A percentile compares a stretch with the other conserved stretches of the same genome.
These are phyloP conservation scores for Luffa aegyptiaca DNA, from an alignment of 306 rosid genomes.

Conservation along the genomic window DNA sequence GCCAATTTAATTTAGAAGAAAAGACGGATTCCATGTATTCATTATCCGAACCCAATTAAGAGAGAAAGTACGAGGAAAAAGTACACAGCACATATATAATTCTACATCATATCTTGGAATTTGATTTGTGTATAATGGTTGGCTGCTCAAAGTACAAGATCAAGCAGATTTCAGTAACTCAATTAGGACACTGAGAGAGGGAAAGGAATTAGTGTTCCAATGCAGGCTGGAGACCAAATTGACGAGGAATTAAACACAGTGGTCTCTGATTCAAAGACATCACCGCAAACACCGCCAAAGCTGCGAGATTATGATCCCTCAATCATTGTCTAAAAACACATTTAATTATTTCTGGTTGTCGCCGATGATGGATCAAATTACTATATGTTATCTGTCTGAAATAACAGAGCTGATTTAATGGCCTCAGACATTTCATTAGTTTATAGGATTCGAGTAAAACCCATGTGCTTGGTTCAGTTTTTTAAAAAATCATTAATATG, in stretches of 20 bases:
- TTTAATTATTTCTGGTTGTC: background rate
- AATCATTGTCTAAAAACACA: constrained; percentile 28
- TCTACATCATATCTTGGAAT: background rate
- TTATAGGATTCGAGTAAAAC: constrained; percentile 16
- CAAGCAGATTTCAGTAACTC: background rate
- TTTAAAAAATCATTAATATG: background rate
- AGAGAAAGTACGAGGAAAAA: constrained; percentile 8
- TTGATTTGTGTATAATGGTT: constrained; percentile 6
- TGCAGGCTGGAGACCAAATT: background rate
- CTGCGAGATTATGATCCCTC: constrained; percentile 49
- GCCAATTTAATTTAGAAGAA: background rate
- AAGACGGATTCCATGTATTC: background rate
- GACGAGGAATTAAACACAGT: constrained; percentile 2
- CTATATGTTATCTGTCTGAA: background rate
- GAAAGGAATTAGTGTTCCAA: constrained; percentile 3
- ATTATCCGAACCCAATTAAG: background rate
- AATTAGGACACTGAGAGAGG: background rate
- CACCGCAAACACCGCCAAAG: constrained; percentile 42
- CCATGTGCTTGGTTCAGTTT: constrained; percentile 67
- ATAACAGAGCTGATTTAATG: constrained; percentile 17
- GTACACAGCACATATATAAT: background rate
- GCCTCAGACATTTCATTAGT: constrained; percentile 26
- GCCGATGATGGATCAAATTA: constrained; percentile 2
- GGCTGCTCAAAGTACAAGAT: constrained; percentile 3
- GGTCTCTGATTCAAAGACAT: constrained; percentile 40